Evolutionary conservation across 108 stramenopile genomes (phyloP).

Genomic region (Conticribra weissflogii): DNA sequence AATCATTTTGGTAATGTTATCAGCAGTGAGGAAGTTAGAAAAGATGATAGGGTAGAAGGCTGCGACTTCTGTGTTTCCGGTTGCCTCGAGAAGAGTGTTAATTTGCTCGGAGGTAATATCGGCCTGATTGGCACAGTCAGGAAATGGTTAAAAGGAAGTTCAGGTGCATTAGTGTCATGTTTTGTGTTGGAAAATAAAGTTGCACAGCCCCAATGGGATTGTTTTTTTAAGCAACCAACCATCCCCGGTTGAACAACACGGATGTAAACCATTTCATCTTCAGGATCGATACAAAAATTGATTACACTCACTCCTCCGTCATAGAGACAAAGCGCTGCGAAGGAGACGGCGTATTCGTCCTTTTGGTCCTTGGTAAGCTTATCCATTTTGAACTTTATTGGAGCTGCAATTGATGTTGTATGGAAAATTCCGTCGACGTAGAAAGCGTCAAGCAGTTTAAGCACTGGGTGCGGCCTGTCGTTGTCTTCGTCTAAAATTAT

Average conservation of each 20-base stretch:
- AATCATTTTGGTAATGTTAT: conserved; percentile 87
- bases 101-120: conserved; percentile 92
- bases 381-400: conserved; percentile 62
- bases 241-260: too few species aligned
- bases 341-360: conserved; percentile 92
- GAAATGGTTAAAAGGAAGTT: neutral
- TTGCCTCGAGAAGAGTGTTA: conserved; percentile 86
- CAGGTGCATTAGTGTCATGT: neutral
- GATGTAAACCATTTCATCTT: conserved; percentile 1
- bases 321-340: conserved; percentile 93
- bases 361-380: conserved; percentile 88
- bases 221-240: too few species aligned
- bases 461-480: conserved; percentile 43
- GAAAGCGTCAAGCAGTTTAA: conserved; percentile 45
- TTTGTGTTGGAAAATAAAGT: too few species aligned
- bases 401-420: too few species aligned
- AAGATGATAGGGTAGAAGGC: conserved; percentile 96
- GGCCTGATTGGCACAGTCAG: conserved; percentile 51
- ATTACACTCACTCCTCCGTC: conserved; percentile 86
- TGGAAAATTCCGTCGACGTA: too few species aligned
- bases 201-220: too few species aligned
- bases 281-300: neutral
- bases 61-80: conserved; percentile 93
- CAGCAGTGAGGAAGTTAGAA: conserved; percentile 81
- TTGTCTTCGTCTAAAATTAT: conserved; percentile 19